Evolutionary conservation across 306 rosid species (phyloP), one percentile per base, ranked within the genome.

Genomic region (Fragaria nilgerrensis): DNA sequence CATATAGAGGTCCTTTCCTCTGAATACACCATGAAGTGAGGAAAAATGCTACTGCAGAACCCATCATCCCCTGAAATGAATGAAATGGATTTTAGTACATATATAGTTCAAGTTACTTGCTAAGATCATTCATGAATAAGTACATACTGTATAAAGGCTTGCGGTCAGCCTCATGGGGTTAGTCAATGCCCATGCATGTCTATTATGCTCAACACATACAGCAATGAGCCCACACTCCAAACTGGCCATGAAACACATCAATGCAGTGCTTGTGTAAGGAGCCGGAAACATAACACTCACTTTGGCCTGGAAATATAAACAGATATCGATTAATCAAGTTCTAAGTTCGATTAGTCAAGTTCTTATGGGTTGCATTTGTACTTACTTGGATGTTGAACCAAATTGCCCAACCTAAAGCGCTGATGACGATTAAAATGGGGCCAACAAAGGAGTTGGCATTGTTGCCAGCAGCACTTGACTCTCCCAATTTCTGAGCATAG

Each of bases 311-410:
- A 78, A 77, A 80, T 23, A 4, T 7, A 45, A 58, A 0, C 36
- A 59, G 3, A 27, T 2, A 29, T 29, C 32, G 2, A 11, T 25
- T 59, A 63, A 61, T 16, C 27, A 32, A 23, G 3, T 49, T 45
- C 5, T 20, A 6, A 17, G 44, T 37, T 29, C 32, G 2, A 11
- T 25, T 59, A 63, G 52, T 16, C 27, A 32, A 23, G 3, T 49
- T 45, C 5, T 11, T 48, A 14, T 11, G 19, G 4, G 6, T 19
- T 3, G 53, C 15, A 25, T 3, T 12, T 25, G 10, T 27, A 63
- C 88, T 77, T 82, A 88, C 92, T 81, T 91, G 97, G 63, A 91
- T 75, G 8, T 85, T 80, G 87, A 88, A 89, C 97, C 94, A 88
- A 0, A 69, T 3, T 43, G 93, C 75, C 92, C 92, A 89, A 85